Base-by-base conservation (phyloP, 2,329 filamentous ascomycete genomes). In the Setomelanomma holmii region DNA sequence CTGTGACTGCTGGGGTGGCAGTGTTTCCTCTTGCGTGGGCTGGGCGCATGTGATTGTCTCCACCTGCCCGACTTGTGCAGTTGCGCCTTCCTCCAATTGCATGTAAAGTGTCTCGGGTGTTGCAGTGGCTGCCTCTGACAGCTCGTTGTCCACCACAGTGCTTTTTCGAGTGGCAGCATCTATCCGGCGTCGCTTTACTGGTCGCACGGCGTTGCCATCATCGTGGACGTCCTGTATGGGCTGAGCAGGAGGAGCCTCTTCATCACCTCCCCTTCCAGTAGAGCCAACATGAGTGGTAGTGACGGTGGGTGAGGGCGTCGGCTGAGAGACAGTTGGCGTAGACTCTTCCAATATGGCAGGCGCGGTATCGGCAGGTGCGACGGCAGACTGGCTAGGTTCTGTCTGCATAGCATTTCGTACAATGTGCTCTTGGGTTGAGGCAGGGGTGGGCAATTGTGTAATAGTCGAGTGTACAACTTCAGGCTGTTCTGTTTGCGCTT, bases 361-460 rank as follows among this genome's bases (percentile, higher is more conserved):
- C n/a, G n/a, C 34, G 10, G n/a, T 36, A 16, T 14, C 16, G 11
- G 34, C 34, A 3, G 34, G 34, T 16, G 11, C 34, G 14, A n/a
- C 10, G 10, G 11, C 16, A 7, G 10, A 10, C 12, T 7, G 11
- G 12, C 16, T 12, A 12, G 47, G 35, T 4, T 35, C 12, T 20
- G 19, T 20, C 27, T 21, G 30, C 27, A 47, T 46, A n/a, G 53
- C 43, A 51, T 51, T 43, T 40, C 55, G 45, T 33, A 35, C 16
- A 19, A 30, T 7, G 4, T 55, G 42, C 6, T 64, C 64, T 42
- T 71, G 70, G 11, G 67, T 67, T 27, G 66, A 47, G 19, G 45
- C 51, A 12, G 66, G 66, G 17, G 68, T 67, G 36, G 68, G 66
- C 10, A 67, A 46, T 40, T 63, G 63, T 22, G 61, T 45, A 19